Conservation (phyloP, 768 basidiomycete genomes). For the Leccinum incarnatum region DNA sequence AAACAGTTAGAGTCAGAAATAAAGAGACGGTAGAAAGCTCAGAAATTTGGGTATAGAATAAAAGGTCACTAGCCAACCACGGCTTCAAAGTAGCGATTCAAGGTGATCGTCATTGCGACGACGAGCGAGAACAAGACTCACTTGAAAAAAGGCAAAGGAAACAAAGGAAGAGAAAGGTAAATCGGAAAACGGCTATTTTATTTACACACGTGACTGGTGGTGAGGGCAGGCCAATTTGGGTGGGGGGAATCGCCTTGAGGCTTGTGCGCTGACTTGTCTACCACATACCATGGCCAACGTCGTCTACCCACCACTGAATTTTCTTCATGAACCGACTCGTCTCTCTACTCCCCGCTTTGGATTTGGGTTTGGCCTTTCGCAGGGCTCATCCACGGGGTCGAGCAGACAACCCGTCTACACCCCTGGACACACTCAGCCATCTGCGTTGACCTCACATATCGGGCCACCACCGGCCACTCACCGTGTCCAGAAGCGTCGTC, state of each 20-base stretch:
- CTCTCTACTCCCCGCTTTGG: conserved; percentile 66
- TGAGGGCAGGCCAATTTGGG: conserved; percentile 34
- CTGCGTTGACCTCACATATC: conserved; percentile 50
- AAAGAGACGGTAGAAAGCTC: conserved; percentile 39
- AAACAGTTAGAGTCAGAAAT: conserved; percentile 11
- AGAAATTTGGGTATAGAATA: conserved; percentile 92
- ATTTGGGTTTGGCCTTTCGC: conserved; percentile 66
- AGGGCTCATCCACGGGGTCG: conserved; percentile 40
- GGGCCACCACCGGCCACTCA: conserved; percentile 38
- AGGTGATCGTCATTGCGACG: conserved; percentile 57
- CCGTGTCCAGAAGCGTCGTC: conserved; percentile 61
- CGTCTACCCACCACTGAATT: conserved; percentile 61
- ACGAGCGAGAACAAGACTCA: conserved; percentile 29
- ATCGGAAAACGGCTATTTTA: conserved; percentile 14
- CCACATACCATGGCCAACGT: conserved; percentile 65
- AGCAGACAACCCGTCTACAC: conserved; percentile 46
- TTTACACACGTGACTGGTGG: conserved; percentile 32
- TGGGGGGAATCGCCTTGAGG: conserved; percentile 9
- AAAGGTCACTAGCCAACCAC: conserved; percentile 58
- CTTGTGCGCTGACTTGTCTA: conserved; percentile 12
- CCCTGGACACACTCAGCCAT: conserved; percentile 41
- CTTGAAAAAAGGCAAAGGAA: conserved; percentile 7
- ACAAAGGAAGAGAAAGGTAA: conserved; percentile 5
- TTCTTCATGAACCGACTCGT: conserved; percentile 55
- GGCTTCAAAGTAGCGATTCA: conserved; percentile 90